These are phyloP conservation scores for Sicyos edulis DNA, from an alignment of 306 rosid genomes.

Conservation along the genomic window DNA sequence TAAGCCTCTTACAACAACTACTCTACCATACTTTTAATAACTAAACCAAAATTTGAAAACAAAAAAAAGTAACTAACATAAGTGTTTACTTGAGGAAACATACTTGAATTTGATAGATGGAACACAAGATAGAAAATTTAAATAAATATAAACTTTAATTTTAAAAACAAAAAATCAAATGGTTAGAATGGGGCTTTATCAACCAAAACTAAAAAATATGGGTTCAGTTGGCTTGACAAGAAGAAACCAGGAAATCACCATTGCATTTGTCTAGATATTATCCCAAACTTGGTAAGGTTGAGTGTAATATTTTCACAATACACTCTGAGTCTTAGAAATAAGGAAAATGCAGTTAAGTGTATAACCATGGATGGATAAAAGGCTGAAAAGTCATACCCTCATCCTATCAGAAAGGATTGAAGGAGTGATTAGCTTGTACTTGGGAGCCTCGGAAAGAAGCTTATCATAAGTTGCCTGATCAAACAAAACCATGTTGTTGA, in stretches of 20 bases:
- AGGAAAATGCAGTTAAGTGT: background rate
- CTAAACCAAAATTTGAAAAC: too few relatives aligned
- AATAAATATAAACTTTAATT: too few relatives aligned
- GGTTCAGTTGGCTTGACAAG: background rate
- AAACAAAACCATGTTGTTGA: slow-evolving; percentile 28
- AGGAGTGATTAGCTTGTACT: slow-evolving; percentile 29
- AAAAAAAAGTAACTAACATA: too few relatives aligned
- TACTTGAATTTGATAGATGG: too few relatives aligned
- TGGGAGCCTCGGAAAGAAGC: slow-evolving; percentile 27
- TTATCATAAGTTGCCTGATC: slow-evolving; percentile 28
- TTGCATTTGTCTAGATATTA: too few relatives aligned
- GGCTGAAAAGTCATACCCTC: slow-evolving; percentile 21
- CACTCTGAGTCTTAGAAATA: background rate
- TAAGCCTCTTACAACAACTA: too few relatives aligned
- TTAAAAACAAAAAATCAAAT: too few relatives aligned
- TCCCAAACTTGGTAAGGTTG: too few relatives aligned
- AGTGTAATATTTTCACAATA: background rate
- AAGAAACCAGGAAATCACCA: background rate
- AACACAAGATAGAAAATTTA: too few relatives aligned
- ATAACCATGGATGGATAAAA: background rate
- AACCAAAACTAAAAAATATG: background rate
- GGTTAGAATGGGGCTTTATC: too few relatives aligned
- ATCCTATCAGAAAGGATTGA: slow-evolving; percentile 26
- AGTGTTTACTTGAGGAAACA: too few relatives aligned
- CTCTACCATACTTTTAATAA: too few relatives aligned